Conservation (phyloP, 2,329 filamentous ascomycete genomes). For the Colletotrichum sojae region DNA sequence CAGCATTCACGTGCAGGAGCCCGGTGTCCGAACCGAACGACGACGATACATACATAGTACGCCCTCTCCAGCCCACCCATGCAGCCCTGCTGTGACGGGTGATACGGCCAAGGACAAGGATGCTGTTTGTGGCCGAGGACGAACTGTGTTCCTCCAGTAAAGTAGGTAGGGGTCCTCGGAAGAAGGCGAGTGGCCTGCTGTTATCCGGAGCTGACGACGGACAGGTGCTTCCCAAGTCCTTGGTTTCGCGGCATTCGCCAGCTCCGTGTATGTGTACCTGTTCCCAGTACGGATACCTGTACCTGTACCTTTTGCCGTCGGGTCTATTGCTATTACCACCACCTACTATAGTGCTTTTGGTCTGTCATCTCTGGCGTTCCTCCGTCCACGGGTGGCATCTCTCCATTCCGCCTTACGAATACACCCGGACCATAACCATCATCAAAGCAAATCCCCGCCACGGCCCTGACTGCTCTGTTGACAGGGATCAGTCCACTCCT, state of each 20-base stretch:
- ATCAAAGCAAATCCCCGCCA: slow-evolving; percentile 31
- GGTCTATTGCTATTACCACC: too few species aligned
- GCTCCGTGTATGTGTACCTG: slow-evolving; percentile 2
- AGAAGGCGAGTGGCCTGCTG: not conserved
- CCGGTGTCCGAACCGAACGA: not conserved
- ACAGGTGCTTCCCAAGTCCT: slow-evolving; percentile 24
- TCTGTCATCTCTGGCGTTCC: too few species aligned
- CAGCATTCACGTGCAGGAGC: slow-evolving; percentile 4
- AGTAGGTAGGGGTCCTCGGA: slow-evolving; percentile 24
- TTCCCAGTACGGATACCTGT: slow-evolving; percentile 15
- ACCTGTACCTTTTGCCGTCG: not conserved
- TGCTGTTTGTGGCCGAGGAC: too few species aligned
- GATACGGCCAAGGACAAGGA: too few species aligned
- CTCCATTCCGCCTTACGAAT: slow-evolving; percentile 14
- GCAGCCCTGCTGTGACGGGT: slow-evolving; percentile 30
- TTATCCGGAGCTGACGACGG: too few species aligned
- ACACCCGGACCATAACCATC: slow-evolving; percentile 27
- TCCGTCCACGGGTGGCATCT: slow-evolving; percentile 5
- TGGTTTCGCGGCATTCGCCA: slow-evolving; percentile 28
- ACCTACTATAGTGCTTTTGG: too few species aligned
- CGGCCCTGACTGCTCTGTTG: slow-evolving; percentile 28
- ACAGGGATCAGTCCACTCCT: slow-evolving; percentile 36
- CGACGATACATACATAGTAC: slow-evolving; percentile 6
- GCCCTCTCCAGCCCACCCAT: slow-evolving; percentile 16
- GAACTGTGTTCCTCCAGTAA: too few species aligned